Conservation (phyloP, 2,329 filamentous ascomycete genomes). For the Orbilia quercus region DNA sequence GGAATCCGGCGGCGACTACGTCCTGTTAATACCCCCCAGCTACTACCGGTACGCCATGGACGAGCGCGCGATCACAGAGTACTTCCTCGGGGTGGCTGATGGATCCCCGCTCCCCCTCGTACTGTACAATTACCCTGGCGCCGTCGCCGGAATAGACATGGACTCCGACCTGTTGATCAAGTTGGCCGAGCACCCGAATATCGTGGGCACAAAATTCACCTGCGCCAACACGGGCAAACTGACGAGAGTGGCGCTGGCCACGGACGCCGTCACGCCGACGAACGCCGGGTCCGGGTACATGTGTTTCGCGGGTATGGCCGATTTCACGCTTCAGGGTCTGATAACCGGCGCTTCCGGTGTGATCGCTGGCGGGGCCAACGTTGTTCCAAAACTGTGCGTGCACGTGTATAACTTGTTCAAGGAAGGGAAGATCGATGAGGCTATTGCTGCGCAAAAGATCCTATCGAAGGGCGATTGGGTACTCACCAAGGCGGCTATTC, state of each 20-base stretch:
- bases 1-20: constrained; percentile 77
- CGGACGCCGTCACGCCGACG: constrained; percentile 65
- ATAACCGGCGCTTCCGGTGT: constrained; percentile 77
- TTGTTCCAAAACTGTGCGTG: constrained; percentile 75
- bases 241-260: constrained; percentile 67
- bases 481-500: constrained; percentile 75
- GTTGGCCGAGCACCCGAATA: constrained; percentile 72
- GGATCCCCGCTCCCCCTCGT: constrained; percentile 74
- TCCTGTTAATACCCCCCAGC: constrained; percentile 78
- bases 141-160: constrained; percentile 73
- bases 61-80: constrained; percentile 68
- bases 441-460: constrained; percentile 73
- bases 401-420: constrained; percentile 72
- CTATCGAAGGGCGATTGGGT: constrained; percentile 76
- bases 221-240: constrained; percentile 78
- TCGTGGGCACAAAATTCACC: constrained; percentile 76
- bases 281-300: constrained; percentile 68
- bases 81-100: constrained; percentile 74
- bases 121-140: constrained; percentile 77
- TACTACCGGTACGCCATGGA: constrained; percentile 78
- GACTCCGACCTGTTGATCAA: constrained; percentile 72
- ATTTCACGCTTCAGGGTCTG: constrained; percentile 78
- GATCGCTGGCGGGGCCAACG: constrained; percentile 77
- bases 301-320: constrained; percentile 77
- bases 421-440: constrained; percentile 71